Base-by-base conservation (phyloP, 169 alveolate genomes). In the Cryptosporidium muris region DNA sequence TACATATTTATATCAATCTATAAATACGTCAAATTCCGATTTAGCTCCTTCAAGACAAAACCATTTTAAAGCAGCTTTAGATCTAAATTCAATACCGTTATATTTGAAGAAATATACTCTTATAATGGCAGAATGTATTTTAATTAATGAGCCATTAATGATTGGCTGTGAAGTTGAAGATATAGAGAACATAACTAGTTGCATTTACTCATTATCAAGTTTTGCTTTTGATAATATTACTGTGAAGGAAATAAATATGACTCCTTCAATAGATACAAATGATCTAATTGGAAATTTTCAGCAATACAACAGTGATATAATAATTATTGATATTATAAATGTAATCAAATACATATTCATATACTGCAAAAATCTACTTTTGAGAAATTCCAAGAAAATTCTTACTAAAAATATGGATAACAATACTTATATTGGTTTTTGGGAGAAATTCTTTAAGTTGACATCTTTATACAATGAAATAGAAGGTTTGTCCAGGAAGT, bases 271-370 rank as follows among this genome's bases (percentile, higher is more conserved):
- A 52, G 96, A 93, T 65, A 89, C 94, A 16, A 81, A 85, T 65
- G 96, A 94, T 67, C 74, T 94, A 34, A 80, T 94, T 47, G 96
- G 96, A 4, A 85, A 91, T 4, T 94, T 89, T 48, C 96, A 92
- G 66, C 96, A 91, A 64, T 74, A 74, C 16, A 54, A 74, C 60
- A 16, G 42, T 1, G 62, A 56, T 4, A 60, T 54, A 25, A 58
- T 74, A 40, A n/a, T 56, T 4, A 58, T 58, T 60, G 85, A 74
- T 9, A 58, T 74, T 8, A 47, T 56, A 16, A 63, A 74, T 42
- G 16, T 40, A 45, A 14, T 64, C 14, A 34, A 38, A 14, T 47
- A 60, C 8, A 16, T 64, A 38, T 34, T 40, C 16, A 4, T 64
- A n/a, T 9, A 9, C 16, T 2, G 9, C 9, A 54, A 54, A 16